Base-by-base conservation (phyloP, 441 rosid genomes). In the Gossypium davidsonii region DNA sequence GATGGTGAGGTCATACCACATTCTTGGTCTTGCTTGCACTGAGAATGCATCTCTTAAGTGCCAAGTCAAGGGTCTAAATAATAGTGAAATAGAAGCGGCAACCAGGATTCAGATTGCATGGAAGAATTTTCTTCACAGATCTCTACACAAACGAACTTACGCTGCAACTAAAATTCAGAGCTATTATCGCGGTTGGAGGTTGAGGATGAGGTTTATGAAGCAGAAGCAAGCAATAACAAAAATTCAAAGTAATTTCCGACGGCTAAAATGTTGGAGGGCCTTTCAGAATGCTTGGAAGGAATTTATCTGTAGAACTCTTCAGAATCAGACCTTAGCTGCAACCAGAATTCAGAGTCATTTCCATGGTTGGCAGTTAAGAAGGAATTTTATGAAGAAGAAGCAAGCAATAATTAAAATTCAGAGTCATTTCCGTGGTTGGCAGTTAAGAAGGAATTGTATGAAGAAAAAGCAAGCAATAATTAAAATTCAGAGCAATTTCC, bases 131-230 rank as follows among this genome's bases (percentile, higher is more conserved):
- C 34, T 56, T n/a, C 34, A 46, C 39, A 82, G 65, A 72, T 74
- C 79, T 73, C 76, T 80, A 49, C 31, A 0, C 44, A 58, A 48
- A 25, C 75, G 80, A 70, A 72, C 70, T 26, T 53, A 61, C 37
- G 87, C 91, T 78, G 91, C 90, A 70, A 46, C 61, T 52, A 77
- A 63, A 70, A 88, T 89, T 83, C 92, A 89, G 85, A 78, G 15
- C 26, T 20, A 39, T 62, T 61, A n/a, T 10, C 66, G 66, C 2
- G 2, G 46, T 31, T 31, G 44, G 64, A n/a, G 10, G 64, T 59
- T 59, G 28, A 59, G 64, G 64, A 59, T 63, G 77, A 78, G 63
- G 67, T 85, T 84, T 75, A 51, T 81, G 67, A 28, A 44, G 49
- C 84, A 70, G 78, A 81, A 79, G 75, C 79, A 56, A 75, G 85